Percentiles rank a stretch among this genome's conserved stretches.
These are phyloP conservation scores for Ostreobium quekettii DNA, from an alignment of 139 green algal genomes.

Conservation along the genomic window DNA sequence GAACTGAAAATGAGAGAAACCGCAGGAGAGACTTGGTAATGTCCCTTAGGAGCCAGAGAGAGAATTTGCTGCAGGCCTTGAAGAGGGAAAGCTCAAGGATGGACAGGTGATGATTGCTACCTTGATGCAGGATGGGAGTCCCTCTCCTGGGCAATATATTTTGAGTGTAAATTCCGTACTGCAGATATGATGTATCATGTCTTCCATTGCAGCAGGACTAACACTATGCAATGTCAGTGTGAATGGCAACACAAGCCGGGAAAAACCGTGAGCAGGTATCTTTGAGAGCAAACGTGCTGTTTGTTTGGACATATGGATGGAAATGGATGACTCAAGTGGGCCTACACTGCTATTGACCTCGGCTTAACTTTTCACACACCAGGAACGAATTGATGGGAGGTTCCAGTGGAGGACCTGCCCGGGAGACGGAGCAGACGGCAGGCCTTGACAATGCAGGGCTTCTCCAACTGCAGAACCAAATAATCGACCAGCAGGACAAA, in stretches of 20 bases:
- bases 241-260: background rate
- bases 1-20: constrained; percentile 75
- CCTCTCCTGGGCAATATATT: no score
- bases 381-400: no score
- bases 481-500: constrained; percentile 67
- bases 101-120: constrained; percentile 35
- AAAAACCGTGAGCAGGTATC: no score
- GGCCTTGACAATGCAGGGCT: constrained; percentile 50
- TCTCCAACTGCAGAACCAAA: constrained; percentile 57
- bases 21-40: constrained; percentile 60
- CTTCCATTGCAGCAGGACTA: no score
- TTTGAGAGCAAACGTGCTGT: no score
- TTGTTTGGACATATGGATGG: no score
- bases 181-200: no score
- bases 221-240: background rate
- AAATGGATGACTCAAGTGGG: no score
- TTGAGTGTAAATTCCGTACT: no score
- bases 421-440: constrained; percentile 57
- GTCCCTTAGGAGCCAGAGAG: constrained; percentile 50
- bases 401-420: background rate
- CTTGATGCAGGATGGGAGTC: no score
- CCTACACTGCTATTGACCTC: no score
- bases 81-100: constrained; percentile 35
- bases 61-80: constrained; percentile 64
- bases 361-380: no score